Evolutionary conservation across 495 filamentous ascomycete genomes (phyloP), one percentile per base, ranked within the genome.

Genomic region (Penicillium daleae): DNA sequence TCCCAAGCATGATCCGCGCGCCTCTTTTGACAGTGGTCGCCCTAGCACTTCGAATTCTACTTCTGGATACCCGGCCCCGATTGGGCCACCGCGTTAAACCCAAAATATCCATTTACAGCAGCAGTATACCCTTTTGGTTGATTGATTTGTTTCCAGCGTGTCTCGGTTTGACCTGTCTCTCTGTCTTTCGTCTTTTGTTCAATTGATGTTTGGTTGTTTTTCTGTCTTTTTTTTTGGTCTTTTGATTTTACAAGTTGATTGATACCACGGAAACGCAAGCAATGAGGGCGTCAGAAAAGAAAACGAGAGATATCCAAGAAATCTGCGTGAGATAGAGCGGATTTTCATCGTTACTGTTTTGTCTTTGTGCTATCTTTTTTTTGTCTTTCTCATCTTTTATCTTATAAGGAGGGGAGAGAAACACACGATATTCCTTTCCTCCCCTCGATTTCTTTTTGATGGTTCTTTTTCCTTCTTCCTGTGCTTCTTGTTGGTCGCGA

Each of bases 31-130:
- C 76, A 93, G 90, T 84, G 92, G 92, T 82, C 91, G 92, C 67
- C 92, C 92, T 73, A 91, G 89, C 70, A 96, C 92, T 80, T 93
- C 91, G 82, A 91, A 95, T 90, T 96, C 92, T 82, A 90, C 86
- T 88, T 92, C 90, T 86, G 90, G 89, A 92, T 93, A 93, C 90
- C 90, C 90, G 85, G 90, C 87, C 83, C 90, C 90, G 31, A 90
- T 90, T 81, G 90, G 89, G 81, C 89, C 89, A 85, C 91, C 88
- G 81, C 90, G 90, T 88, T 92, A 88, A 82, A 78, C 65, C 64
- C 66, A 81, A 71, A 71, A 78, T 78, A 79, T 85, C 81, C 82
- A 86, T 85, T 88, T 77, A 76, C 75, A 82, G 79, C 75, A 82
- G 79, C 79, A 81, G 78, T 82, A 82, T 82, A 82, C 79, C 79